Conservation (phyloP, 2,329 filamentous ascomycete species). For the Corniculantispora saksenae region DNA sequence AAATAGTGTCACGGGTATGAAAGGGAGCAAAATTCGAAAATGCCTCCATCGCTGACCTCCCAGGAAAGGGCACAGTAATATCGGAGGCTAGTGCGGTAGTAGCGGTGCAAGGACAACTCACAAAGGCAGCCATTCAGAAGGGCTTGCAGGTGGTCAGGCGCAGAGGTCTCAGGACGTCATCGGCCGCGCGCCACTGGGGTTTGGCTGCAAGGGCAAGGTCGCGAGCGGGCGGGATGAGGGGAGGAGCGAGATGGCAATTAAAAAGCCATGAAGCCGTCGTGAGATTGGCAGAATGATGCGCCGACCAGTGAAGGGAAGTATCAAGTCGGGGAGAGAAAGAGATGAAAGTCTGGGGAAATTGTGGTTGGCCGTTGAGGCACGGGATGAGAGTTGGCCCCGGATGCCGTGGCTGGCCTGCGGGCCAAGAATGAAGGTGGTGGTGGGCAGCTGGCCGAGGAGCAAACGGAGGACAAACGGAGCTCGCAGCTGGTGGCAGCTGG, state of each 20-base stretch:
- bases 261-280: constrained; percentile 11
- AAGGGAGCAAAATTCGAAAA: not conserved
- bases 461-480: not conserved
- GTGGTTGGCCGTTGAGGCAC: not conserved
- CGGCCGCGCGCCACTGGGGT: constrained; percentile 12
- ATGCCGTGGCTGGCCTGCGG: constrained; percentile 9
- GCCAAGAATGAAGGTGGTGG: not conserved
- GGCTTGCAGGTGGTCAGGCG: constrained; percentile 17
- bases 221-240: not conserved
- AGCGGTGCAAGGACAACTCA: constrained; percentile 14
- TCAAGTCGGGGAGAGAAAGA: not conserved
- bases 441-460: not conserved
- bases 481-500: constrained; percentile 6
- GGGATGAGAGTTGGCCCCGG: constrained; percentile 15
- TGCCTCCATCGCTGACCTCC: not conserved
- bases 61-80: not conserved
- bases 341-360: constrained; percentile 14
- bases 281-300: not conserved
- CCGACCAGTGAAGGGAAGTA: not conserved
- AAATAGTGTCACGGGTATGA: not conserved
- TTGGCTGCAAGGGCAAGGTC: not conserved
- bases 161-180: constrained; percentile 18
- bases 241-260: not conserved
- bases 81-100: not conserved
- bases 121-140: constrained; percentile 20